Base-by-base conservation (phyloP, 139 green algal genomes). In the Coelastrella sp. region DNA sequence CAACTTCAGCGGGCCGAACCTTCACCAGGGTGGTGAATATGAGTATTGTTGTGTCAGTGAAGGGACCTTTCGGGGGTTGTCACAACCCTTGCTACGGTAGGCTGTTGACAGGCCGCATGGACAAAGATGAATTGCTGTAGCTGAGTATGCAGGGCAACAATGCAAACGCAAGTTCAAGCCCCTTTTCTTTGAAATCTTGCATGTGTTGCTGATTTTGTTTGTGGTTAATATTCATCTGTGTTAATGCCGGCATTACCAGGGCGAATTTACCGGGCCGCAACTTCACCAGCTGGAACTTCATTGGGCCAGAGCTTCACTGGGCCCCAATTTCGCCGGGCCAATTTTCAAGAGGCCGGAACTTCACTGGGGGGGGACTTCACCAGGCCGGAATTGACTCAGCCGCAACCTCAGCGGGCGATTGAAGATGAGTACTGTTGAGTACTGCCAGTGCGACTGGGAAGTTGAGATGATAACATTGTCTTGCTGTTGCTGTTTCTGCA, bases 31-130 rank as follows among this genome's bases (percentile, higher is more conserved):
- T 16, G 95, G 94, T 22, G 93, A 96, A 77, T 92, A 93, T 14
- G 13, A 96, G 86, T 97, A 94, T 86, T 95, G 97, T 91, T 93
- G 97, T 22, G 95, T 99, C 14, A 97, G 98, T 3, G 98, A 98
- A 22, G 98, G 98, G 74, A 99, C 98, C 7, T 99, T 99, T 91
- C 99, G 97, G 98, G 98, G 98, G 5, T 93, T 99, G 23, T 98
- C 32, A 47, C 32, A 47, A 47, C 32, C 32, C 32, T 47, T 47
- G 32, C 32, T 47, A 47, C 32, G 32, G 96, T 93, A 91, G 96
- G 60, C 94, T 99, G 77, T 89, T 97, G 58, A 96, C 96, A 89
- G 54, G 95, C 86, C 80, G 87, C 61, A 89, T 80, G 17, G 94
- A 95, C 88, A 99, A 99, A 93, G 98, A 99, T 90, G 97, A 99